phyloP scores from a whole-genome alignment of 1,139 yeast genomes.

The Candida dubliniensis region DNA sequence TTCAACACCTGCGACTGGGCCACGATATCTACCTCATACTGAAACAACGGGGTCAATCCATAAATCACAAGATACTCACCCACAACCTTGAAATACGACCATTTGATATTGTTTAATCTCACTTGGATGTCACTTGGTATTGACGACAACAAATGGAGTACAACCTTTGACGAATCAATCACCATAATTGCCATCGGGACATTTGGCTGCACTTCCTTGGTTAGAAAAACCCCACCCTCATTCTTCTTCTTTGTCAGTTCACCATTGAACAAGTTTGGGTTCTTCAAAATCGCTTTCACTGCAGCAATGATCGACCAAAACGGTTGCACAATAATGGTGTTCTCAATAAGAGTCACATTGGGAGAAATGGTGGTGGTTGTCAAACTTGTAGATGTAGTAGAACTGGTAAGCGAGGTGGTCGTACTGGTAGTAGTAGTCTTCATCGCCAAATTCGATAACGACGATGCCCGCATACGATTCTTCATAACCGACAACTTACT shows the following conservation, averaged over 20 bases:
- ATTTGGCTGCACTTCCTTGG: slow-evolving; percentile 3
- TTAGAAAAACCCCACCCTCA: slow-evolving; percentile 19
- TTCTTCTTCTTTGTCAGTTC: slow-evolving; percentile 39
- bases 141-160: slow-evolving; percentile 37
- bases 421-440: slow-evolving; percentile 12
- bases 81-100: slow-evolving; percentile 53
- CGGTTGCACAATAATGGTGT: slow-evolving; percentile 50
- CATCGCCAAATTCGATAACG: slow-evolving; percentile 11
- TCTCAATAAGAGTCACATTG: slow-evolving; percentile 31
- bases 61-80: slow-evolving; percentile 51
- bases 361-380: slow-evolving; percentile 19
- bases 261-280: slow-evolving; percentile 53
- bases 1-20: slow-evolving; percentile 30
- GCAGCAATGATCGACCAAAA: slow-evolving; percentile 70
- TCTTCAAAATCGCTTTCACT: slow-evolving; percentile 51
- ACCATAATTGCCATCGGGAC: slow-evolving; percentile 26
- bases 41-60: slow-evolving; percentile 67
- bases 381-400: slow-evolving; percentile 17
- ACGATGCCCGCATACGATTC: slow-evolving; percentile 15
- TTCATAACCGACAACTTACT: slow-evolving; percentile 21
- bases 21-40: slow-evolving; percentile 61
- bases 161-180: slow-evolving; percentile 39
- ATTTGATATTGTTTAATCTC: slow-evolving; percentile 58
- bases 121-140: slow-evolving; percentile 35
- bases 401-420: slow-evolving; percentile 14